Base-by-base conservation (phyloP, 192 early-diverging fungal genomes). In the Funneliformis geosporum region DNA sequence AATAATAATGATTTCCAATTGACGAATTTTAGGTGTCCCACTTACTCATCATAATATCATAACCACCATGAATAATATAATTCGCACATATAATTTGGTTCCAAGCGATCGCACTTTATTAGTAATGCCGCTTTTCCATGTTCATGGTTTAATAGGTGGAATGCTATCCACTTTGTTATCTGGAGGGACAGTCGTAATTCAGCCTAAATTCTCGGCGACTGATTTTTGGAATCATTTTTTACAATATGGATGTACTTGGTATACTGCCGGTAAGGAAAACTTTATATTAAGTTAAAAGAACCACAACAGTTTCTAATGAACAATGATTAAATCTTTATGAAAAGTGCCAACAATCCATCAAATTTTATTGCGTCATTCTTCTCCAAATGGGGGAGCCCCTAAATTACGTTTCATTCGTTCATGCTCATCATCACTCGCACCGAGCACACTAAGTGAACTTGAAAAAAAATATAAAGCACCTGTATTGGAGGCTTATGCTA, bases 51-150 rank as follows among this genome's bases (percentile, higher is more conserved):
- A 82, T 28, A 95, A 95, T 80, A 82, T 96, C 38, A 85, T 89
- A 10, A 87, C 86, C 27, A 90, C 93, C 1, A 90, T 95, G 89
- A 81, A 80, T 61, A 96, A 96, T 83, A 95, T 94, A 55, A 80
- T 87, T 8, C 67, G 80, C n/a, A 93, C 95, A 2, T 95, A 93
- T 80, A 68, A 87, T 50, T 86, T 96, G 46, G 77, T 72, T 4
- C 79, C 87, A 7, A 43, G 67, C 4, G 95, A 96, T 82, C 75
- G 87, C 23, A 90, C 93, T 6, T 86, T 92, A 75, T 79, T 95
- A 25, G 94, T 95, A 25, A 95, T 95, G 94, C 94, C 95, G 8
- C 87, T 96, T 25, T 94, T 95, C 85, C 95, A 96, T 80, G 93
- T 94, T 8, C 94, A 96, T 81, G 95, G 95, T 11, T 84, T 96